These are phyloP conservation scores for Antitrichia curtipendula DNA, from an alignment of 225 moss, liverwort and hornwort genomes.

Conservation along the genomic window DNA sequence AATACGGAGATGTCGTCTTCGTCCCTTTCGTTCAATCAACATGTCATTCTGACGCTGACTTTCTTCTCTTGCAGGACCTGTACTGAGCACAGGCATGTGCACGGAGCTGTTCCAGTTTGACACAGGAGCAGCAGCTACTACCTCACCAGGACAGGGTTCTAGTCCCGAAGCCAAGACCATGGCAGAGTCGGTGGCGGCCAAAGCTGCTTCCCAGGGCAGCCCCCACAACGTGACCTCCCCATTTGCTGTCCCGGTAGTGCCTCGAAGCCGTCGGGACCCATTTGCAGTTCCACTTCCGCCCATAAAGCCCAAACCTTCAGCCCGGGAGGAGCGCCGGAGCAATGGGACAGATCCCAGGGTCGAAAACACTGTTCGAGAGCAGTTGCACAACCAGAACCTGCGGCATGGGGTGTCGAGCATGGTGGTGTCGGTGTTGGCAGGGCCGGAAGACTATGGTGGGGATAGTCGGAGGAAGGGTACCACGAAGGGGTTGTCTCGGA, in stretches of 20 bases:
- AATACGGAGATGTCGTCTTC: neutral
- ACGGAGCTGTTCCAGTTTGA: constrained; percentile 52
- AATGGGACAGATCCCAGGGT: constrained; percentile 19
- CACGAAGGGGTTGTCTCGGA: constrained; percentile 11
- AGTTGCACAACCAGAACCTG: constrained; percentile 8
- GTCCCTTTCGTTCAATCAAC: neutral
- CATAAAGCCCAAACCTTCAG: neutral
- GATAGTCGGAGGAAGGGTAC: neutral
- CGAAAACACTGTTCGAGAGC: constrained; percentile 14
- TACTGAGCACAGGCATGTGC: constrained; percentile 41
- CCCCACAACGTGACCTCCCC: constrained; percentile 7
- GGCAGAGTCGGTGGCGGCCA: constrained; percentile 4
- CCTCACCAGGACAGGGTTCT: neutral
- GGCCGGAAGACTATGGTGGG: constrained; percentile 16
- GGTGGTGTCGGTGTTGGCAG: constrained; percentile 47
- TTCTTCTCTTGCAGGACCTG: neutral
- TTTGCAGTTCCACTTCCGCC: constrained; percentile 35
- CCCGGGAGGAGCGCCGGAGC: neutral
- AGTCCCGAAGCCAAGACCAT: neutral
- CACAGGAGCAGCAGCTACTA: constrained; percentile 5
- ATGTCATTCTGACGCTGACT: neutral
- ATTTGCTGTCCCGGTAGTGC: neutral
- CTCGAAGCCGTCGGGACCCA: constrained; percentile 19
- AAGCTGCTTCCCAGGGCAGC: constrained; percentile 1
- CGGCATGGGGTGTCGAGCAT: constrained; percentile 21